A percentile compares a stretch with the other conserved stretches of the same genome.
These are phyloP conservation scores for Dillenia turbinata DNA, from an alignment of 164 flowering plant species.

Conservation along the genomic window DNA sequence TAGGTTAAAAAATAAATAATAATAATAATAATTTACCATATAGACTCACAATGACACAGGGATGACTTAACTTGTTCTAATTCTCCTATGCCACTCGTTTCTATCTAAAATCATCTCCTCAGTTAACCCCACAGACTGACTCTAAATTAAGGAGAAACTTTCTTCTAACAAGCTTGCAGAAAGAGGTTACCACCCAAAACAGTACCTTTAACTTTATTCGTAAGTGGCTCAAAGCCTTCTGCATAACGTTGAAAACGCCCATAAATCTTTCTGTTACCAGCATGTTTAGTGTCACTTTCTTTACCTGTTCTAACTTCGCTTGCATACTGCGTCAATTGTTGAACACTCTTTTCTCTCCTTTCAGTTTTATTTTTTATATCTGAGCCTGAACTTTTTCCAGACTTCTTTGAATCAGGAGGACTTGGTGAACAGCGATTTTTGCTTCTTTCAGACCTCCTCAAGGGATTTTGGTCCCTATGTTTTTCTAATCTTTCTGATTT, in stretches of 20 bases:
- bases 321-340: slow-evolving; percentile 14
- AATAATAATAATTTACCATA: no score
- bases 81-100: no score
- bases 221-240: slow-evolving; percentile 17
- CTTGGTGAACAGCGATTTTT: slow-evolving; percentile 22
- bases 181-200: slow-evolving; percentile 20
- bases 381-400: slow-evolving; percentile 22
- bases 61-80: no score
- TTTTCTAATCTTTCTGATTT: slow-evolving; percentile 39
- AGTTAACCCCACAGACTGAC: no score
- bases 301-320: slow-evolving; percentile 16
- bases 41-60: no score
- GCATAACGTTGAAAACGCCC: slow-evolving; percentile 40
- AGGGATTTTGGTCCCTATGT: slow-evolving; percentile 28
- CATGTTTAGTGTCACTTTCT: slow-evolving; percentile 6
- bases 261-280: slow-evolving; percentile 18
- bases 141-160: background rate
- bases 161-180: background rate
- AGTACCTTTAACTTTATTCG: slow-evolving; percentile 15
- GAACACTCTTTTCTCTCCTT: slow-evolving; percentile 25
- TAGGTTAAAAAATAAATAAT: no score
- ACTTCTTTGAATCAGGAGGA: slow-evolving; percentile 35
- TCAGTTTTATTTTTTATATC: slow-evolving; percentile 17
- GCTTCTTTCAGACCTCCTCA: slow-evolving; percentile 44
- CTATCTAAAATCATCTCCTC: no score